Evolutionary conservation across 352 stramenopile species (phyloP).

Genomic region (Aphanomyces astaci): DNA sequence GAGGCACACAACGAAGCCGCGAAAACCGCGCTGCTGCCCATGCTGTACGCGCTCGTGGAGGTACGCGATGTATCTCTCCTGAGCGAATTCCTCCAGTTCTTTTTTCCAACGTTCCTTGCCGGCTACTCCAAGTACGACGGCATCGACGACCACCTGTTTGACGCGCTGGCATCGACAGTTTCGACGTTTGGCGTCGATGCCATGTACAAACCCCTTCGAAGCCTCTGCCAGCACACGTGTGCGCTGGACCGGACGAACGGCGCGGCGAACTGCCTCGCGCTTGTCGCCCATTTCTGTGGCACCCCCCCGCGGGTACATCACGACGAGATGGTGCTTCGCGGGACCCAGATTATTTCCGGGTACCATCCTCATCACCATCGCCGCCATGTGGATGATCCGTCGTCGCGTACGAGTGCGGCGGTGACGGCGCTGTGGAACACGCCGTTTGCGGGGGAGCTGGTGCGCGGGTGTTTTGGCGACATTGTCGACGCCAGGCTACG

Average conservation of each 20-base stretch:
- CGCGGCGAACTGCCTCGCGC: not conserved
- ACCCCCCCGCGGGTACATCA: not conserved
- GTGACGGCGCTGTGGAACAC: not conserved
- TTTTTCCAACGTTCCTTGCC: not conserved
- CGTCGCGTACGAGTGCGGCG: no score
- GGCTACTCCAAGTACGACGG: not conserved
- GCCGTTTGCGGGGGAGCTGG: not conserved
- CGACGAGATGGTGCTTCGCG: not conserved
- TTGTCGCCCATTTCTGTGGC: no score
- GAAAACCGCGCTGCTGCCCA: not conserved
- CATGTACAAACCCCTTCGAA: not conserved
- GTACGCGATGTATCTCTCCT: not conserved
- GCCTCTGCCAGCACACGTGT: not conserved
- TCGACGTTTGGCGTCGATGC: not conserved
- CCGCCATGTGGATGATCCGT: not conserved
- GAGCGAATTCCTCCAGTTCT: not conserved
- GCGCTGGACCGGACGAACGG: no score
- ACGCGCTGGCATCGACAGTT: not conserved
- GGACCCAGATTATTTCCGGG: no score
- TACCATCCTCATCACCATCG: no score
- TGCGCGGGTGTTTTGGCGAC: not conserved
- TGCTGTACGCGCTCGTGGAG: not conserved
- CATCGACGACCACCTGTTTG: not conserved
- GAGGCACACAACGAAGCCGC: no score
- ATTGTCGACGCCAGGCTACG: no score